A percentile compares a stretch with the other conserved stretches of the same genome.
These are phyloP conservation scores for Macrolepiota fuliginosa DNA, from an alignment of 768 basidiomycete genomes.

Conservation along the genomic window DNA sequence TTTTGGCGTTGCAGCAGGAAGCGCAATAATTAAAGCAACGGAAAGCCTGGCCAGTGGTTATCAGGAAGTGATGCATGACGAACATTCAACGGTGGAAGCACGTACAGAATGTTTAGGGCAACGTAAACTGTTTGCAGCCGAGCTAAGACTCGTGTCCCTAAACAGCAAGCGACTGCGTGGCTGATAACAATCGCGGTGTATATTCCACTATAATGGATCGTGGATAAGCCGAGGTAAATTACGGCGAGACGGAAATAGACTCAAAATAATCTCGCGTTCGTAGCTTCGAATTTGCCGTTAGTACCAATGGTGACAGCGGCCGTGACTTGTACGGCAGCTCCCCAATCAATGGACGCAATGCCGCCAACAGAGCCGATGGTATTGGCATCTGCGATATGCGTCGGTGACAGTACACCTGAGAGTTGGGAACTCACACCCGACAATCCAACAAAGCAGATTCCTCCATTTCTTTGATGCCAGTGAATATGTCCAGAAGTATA, in stretches of 20 bases:
- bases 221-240: neutral
- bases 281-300: slow-evolving; percentile 36
- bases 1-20: slow-evolving; percentile 63
- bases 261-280: slow-evolving; percentile 44
- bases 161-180: slow-evolving; percentile 64
- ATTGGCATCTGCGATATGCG: slow-evolving; percentile 36
- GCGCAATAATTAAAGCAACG: slow-evolving; percentile 63
- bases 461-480: slow-evolving; percentile 41
- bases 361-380: slow-evolving; percentile 50
- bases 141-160: slow-evolving; percentile 65
- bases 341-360: slow-evolving; percentile 64
- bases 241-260: slow-evolving; percentile 15
- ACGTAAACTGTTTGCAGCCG: slow-evolving; percentile 71
- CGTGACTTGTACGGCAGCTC: slow-evolving; percentile 60
- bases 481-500: slow-evolving; percentile 54
- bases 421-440: slow-evolving; percentile 40
- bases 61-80: neutral
- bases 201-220: slow-evolving; percentile 46
- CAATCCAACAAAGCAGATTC: slow-evolving; percentile 50
- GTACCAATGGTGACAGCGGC: slow-evolving; percentile 62
- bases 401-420: no score
- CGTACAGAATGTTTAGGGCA: slow-evolving; percentile 63
- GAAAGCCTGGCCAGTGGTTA: slow-evolving; percentile 40
- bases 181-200: slow-evolving; percentile 59
- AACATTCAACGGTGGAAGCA: neutral